A percentile compares a stretch with the other conserved stretches of the same genome.
phyloP scores from a whole-genome alignment of 768 basidiomycete genomes.

The Trametes elegans region DNA sequence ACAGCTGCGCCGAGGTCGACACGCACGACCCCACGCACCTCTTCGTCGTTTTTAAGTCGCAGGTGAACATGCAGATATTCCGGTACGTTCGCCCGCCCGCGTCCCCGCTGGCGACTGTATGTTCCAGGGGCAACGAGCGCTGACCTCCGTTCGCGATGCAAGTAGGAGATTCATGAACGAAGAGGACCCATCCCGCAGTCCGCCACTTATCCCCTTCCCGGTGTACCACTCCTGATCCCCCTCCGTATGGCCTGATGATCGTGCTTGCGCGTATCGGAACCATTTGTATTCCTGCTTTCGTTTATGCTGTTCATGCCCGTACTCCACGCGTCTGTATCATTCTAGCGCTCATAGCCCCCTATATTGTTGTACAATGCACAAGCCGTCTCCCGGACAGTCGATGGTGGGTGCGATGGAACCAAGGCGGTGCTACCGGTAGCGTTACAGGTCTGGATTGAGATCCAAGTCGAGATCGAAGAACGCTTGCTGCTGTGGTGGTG shows the following conservation, averaged over 20 bases:
- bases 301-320: neutral
- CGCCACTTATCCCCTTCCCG: conserved; percentile 15
- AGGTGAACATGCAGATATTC: conserved; percentile 21
- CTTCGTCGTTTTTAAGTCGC: conserved; percentile 85
- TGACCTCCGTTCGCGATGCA: conserved; percentile 3
- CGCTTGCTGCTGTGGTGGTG: conserved; percentile 53
- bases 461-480: conserved; percentile 81
- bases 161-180: conserved; percentile 21
- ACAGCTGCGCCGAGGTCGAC: conserved; percentile 74
- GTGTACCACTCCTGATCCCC: conserved; percentile 7
- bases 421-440: neutral
- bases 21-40: conserved; percentile 81
- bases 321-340: conserved; percentile 1
- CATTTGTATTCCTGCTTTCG: neutral
- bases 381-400: neutral
- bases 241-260: neutral
- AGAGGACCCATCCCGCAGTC: conserved; percentile 17
- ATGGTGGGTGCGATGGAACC: neutral
- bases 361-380: neutral
- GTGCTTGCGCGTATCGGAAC: neutral
- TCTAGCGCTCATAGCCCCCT: neutral
- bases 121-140: neutral
- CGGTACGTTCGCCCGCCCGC: conserved; percentile 2
- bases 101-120: too few species aligned
- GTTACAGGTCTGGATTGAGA: conserved; percentile 74